Evolutionary conservation across 345 rosid species (phyloP).

Genomic region (Kernera saxatilis): DNA sequence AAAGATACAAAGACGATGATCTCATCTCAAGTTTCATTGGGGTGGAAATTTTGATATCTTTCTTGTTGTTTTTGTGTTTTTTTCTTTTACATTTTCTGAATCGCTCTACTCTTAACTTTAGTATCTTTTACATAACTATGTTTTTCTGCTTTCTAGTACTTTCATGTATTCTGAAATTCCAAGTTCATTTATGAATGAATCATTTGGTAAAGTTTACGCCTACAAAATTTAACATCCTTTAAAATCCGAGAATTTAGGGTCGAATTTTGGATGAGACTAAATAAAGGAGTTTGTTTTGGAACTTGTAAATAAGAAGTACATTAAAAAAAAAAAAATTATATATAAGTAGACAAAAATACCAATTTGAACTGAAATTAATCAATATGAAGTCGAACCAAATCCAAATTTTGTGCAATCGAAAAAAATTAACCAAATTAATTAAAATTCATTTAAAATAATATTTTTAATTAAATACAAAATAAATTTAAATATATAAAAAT

Average conservation of each 20-base stretch:
- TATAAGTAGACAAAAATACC: no score
- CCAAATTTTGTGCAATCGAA: no score
- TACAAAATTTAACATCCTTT: background rate
- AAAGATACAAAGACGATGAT: conserved; percentile 1
- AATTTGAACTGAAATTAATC: no score
- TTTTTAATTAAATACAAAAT: no score
- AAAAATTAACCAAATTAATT: no score
- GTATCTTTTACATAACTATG: conserved; percentile 5
- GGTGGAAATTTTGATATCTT: conserved; percentile 21
- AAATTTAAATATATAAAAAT: no score
- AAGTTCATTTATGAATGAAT: background rate
- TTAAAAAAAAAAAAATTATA: no score
- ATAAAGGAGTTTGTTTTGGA: background rate
- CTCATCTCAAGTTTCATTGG: background rate
- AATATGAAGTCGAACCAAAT: no score
- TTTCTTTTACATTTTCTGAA: background rate
- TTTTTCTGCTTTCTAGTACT: background rate
- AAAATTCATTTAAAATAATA: no score
- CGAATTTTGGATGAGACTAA: background rate
- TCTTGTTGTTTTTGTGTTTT: conserved; percentile 1
- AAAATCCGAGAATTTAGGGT: background rate
- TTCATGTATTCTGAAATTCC: background rate
- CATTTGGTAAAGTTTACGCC: background rate
- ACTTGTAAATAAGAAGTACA: background rate
- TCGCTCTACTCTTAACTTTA: conserved; percentile 2